Conservation (phyloP, 768 basidiomycete genomes). For the Agaricus blazei region DNA sequence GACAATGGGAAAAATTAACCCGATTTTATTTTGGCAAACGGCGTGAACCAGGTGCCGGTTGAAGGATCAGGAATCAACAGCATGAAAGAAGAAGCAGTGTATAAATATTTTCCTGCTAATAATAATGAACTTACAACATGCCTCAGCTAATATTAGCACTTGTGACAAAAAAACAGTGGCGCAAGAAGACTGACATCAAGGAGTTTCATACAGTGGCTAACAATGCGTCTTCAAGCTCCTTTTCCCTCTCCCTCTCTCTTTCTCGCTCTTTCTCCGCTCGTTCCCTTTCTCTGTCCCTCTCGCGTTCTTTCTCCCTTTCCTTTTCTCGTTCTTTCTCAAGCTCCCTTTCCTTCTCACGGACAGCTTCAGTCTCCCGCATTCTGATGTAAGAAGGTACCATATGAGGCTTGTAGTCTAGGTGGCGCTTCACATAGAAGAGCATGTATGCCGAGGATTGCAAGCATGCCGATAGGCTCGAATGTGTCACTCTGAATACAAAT, state of each 20-base stretch:
- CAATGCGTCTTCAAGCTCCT: constrained; percentile 62
- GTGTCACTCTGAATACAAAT: constrained; percentile 51
- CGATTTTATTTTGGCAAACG: too few relatives aligned
- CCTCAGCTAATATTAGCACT: too few relatives aligned
- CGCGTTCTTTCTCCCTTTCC: constrained; percentile 36
- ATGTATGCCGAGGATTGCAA: constrained; percentile 81
- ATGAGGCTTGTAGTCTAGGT: constrained; percentile 77
- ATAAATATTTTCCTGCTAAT: too few relatives aligned
- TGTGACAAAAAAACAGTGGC: too few relatives aligned
- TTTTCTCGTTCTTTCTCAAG: constrained; percentile 38
- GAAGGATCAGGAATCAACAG: too few relatives aligned
- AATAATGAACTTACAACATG: too few relatives aligned
- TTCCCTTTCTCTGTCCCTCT: constrained; percentile 28
- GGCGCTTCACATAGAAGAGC: constrained; percentile 93
- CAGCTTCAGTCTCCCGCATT: constrained; percentile 61
- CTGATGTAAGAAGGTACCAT: constrained; percentile 64
- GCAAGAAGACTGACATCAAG: too few relatives aligned
- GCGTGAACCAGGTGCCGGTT: too few relatives aligned
- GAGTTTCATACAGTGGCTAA: constrained; percentile 39
- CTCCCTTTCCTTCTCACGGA: constrained; percentile 37
- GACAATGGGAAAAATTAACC: too few relatives aligned
- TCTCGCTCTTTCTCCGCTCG: constrained; percentile 27
- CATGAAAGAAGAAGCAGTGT: too few relatives aligned
- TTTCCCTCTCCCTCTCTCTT: constrained; percentile 43
- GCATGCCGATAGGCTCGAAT: constrained; percentile 61